phyloP scores from a whole-genome alignment of 1,284 basidiomycete genomes.

The Apiotrichum akiyoshidainum region DNA sequence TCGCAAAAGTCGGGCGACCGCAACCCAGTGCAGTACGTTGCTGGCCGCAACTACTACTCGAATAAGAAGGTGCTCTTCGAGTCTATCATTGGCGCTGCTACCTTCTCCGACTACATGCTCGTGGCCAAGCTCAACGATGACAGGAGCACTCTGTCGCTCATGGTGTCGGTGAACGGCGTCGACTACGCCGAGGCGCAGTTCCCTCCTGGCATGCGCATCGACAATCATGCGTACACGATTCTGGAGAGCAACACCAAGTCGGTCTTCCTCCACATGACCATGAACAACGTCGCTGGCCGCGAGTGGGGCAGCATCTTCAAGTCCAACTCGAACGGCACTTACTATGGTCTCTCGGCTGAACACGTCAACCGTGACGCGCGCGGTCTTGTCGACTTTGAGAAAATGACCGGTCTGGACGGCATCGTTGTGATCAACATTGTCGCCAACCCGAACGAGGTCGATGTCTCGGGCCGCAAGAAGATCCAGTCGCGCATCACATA shows the following conservation, averaged over 20 bases:
- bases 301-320: constrained; percentile 90
- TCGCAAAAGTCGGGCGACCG: constrained; percentile 61
- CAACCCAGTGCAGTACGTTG: constrained; percentile 75
- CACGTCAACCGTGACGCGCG: constrained; percentile 82
- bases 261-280: constrained; percentile 94
- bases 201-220: constrained; percentile 82
- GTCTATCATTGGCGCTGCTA: constrained; percentile 87
- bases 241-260: constrained; percentile 90
- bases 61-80: constrained; percentile 76
- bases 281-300: constrained; percentile 66
- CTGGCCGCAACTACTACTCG: constrained; percentile 71
- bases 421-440: constrained; percentile 92
- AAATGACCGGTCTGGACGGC: constrained; percentile 92
- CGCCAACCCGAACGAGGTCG: constrained; percentile 65
- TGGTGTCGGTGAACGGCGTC: constrained; percentile 86
- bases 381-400: constrained; percentile 97
- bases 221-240: constrained; percentile 62
- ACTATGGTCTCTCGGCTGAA: constrained; percentile 80
- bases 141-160: constrained; percentile 63
- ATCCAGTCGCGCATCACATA: constrained; percentile 88
- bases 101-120: constrained; percentile 91
- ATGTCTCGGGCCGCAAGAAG: constrained; percentile 68
- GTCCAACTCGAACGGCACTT: constrained; percentile 97
- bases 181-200: constrained; percentile 82
- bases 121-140: constrained; percentile 71